Percentiles rank a stretch among this genome's conserved stretches.
Conservation (phyloP, 2,329 filamentous ascomycete species). For the Cordyceps tenuipes region DNA sequence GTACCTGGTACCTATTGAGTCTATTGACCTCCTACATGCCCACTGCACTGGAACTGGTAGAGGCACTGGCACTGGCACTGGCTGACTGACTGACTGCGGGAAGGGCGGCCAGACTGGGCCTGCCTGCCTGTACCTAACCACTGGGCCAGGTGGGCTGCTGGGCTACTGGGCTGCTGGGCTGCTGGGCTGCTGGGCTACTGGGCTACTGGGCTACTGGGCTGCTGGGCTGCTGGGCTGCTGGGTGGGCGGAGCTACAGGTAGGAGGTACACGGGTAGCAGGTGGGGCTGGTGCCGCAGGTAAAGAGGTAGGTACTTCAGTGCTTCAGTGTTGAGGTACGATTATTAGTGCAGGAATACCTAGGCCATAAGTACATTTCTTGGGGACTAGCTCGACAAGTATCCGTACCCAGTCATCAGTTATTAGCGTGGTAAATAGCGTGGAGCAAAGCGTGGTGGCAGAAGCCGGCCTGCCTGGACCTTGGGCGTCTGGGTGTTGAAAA, state of each 20-base stretch:
- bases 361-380: neutral
- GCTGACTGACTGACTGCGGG: neutral
- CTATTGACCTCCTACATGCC: too few relatives aligned
- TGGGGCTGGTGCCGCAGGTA: neutral
- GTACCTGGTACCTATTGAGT: too few relatives aligned
- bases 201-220: neutral
- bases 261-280: neutral
- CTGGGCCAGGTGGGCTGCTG: too few relatives aligned
- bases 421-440: neutral
- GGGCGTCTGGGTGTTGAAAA: neutral
- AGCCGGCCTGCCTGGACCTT: slow-evolving; percentile 1
- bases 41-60: too few relatives aligned
- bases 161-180: neutral
- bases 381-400: neutral
- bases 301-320: neutral
- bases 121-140: too few relatives aligned
- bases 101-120: neutral
- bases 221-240: neutral
- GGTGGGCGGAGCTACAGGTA: neutral
- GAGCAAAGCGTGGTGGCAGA: neutral
- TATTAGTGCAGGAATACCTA: neutral
- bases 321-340: neutral
- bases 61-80: neutral
- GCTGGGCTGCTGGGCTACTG: neutral
- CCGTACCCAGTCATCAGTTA: neutral